phyloP scores from a whole-genome alignment of 805 yeast genomes.

The Metschnikowia hibisci region DNA sequence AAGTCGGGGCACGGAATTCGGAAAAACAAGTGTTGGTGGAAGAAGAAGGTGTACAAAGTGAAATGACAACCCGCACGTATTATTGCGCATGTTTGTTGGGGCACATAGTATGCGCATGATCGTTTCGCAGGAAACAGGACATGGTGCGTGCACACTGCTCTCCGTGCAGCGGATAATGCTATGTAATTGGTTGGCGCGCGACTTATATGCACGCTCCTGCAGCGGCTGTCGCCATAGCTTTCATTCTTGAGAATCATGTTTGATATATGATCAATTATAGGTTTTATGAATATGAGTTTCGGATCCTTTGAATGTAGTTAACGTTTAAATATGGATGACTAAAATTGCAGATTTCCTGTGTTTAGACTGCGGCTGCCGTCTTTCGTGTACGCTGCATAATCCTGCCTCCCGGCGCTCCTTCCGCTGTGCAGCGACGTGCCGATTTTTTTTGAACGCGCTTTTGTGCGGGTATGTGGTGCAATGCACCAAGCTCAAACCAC shows the following conservation, averaged over 20 bases:
- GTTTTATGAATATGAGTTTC: no score
- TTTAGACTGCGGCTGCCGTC: neutral
- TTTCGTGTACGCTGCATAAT: neutral
- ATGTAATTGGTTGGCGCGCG: constrained; percentile 2
- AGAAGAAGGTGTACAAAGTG: constrained; percentile 8
- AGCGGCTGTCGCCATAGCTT: neutral
- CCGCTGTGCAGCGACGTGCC: constrained; percentile 7
- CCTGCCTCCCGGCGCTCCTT: constrained; percentile 4
- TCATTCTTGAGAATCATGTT: no score
- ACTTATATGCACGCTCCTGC: constrained; percentile 1
- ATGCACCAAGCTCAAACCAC: constrained; percentile 1
- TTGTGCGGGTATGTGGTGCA: constrained; percentile 7
- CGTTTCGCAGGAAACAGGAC: constrained; percentile 12
- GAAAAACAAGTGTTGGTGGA: neutral
- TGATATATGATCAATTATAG: no score
- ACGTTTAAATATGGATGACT: no score
- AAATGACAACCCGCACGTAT: constrained; percentile 11
- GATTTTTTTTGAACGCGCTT: constrained; percentile 5
- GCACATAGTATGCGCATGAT: constrained; percentile 16
- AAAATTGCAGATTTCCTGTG: no score
- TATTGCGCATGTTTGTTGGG: constrained; percentile 14
- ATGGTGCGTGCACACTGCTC: constrained; percentile 7
- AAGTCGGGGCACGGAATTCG: constrained; percentile 3
- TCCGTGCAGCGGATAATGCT: neutral
- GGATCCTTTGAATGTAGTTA: no score